phyloP scores from a whole-genome alignment of 805 yeast species.

The Jamesozyma gamospora region DNA sequence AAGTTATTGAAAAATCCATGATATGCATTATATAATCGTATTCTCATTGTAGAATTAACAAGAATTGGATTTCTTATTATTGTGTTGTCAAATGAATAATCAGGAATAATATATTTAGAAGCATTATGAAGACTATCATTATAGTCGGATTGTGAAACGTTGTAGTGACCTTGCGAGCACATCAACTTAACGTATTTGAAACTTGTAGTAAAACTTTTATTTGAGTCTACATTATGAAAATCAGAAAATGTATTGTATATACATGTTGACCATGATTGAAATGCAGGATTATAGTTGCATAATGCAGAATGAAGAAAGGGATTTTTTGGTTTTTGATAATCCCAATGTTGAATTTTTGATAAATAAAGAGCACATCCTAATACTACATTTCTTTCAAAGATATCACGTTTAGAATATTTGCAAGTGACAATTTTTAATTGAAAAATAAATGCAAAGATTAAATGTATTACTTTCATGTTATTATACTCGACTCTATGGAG shows the following conservation, averaged over 20 bases:
- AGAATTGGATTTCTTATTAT: neutral
- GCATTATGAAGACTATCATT: neutral
- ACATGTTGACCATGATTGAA: slow-evolving; percentile 18
- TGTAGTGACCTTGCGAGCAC: slow-evolving; percentile 4
- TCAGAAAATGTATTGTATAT: slow-evolving; percentile 10
- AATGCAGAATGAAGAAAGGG: slow-evolving; percentile 10
- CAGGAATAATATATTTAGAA: neutral
- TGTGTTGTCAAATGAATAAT: neutral
- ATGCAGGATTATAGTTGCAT: slow-evolving; percentile 18
- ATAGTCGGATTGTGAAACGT: neutral
- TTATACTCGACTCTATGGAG: too few species aligned
- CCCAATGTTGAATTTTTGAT: slow-evolving; percentile 11
- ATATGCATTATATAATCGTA: slow-evolving; percentile 9
- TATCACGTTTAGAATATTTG: slow-evolving; percentile 3
- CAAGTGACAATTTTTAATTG: neutral
- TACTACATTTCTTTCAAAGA: slow-evolving; percentile 13
- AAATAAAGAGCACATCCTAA: slow-evolving; percentile 15
- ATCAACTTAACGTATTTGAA: slow-evolving; percentile 5
- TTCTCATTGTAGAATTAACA: slow-evolving; percentile 4
- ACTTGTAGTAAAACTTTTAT: slow-evolving; percentile 9
- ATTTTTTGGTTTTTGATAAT: slow-evolving; percentile 4
- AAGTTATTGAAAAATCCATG: slow-evolving; percentile 12
- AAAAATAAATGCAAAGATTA: too few species aligned
- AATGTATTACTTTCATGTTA: too few species aligned
- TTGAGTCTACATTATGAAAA: neutral